Evolutionary conservation across 495 filamentous ascomycete genomes (phyloP).

Genomic region (Penicillium dipodomyicola): DNA sequence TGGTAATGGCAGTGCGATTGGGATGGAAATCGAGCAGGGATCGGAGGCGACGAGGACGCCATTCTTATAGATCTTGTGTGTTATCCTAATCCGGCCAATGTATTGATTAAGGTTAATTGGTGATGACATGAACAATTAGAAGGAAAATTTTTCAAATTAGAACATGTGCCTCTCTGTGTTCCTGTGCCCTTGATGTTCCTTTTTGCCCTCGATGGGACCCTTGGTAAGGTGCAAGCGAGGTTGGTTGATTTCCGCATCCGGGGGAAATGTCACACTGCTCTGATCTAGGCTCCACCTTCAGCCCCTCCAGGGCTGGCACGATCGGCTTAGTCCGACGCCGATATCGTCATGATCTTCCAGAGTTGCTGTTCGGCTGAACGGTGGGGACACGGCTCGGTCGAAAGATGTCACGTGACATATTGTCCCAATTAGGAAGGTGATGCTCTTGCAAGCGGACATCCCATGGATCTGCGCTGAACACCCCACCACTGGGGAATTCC

Average conservation of each 20-base stretch:
- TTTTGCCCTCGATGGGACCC: constrained; percentile 15
- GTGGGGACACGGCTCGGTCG: neutral
- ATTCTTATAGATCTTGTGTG: constrained; percentile 26
- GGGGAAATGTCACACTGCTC: constrained; percentile 24
- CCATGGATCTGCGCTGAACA: neutral
- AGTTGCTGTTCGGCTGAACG: constrained; percentile 1
- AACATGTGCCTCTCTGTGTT: neutral
- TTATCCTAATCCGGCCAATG: constrained; percentile 25
- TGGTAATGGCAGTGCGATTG: constrained; percentile 14
- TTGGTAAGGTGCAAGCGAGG: constrained; percentile 13
- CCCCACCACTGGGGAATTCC: constrained; percentile 15
- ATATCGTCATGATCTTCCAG: neutral
- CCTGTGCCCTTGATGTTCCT: constrained; percentile 6
- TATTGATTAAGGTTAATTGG: constrained; percentile 10
- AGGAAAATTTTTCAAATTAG: constrained; percentile 10
- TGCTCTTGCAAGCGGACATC: constrained; percentile 15
- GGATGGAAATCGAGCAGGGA: neutral
- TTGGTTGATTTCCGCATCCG: constrained; percentile 28
- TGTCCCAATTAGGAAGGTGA: constrained; percentile 18
- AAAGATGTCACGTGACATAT: constrained; percentile 17
- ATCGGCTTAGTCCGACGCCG: neutral
- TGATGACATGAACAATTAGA: constrained; percentile 21
- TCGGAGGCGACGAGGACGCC: constrained; percentile 6
- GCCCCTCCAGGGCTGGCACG: constrained; percentile 2
- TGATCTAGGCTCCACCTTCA: constrained; percentile 8